phyloP scores from a whole-genome alignment of 169 alveolate species.

The Eimeria acervulina region DNA sequence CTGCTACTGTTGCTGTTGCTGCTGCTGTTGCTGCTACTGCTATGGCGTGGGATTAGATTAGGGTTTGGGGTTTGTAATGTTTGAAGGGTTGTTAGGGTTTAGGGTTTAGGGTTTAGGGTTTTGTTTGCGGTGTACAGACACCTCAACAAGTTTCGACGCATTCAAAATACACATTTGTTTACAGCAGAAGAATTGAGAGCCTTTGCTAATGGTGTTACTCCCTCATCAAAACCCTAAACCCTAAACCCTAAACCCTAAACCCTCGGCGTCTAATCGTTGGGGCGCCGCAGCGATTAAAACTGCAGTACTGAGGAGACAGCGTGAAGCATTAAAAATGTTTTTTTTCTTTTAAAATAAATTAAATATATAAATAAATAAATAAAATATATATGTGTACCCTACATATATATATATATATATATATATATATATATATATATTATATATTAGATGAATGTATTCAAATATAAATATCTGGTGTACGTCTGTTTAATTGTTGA shows the following conservation, averaged over 20 bases:
- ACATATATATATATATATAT: no score
- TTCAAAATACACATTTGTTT: conserved; percentile 90
- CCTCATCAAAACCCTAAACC: conserved; percentile 5
- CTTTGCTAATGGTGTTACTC: conserved; percentile 9
- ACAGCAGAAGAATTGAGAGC: conserved; percentile 90
- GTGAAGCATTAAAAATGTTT: no score
- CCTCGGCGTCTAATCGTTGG: background rate
- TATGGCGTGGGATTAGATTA: background rate
- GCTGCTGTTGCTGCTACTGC: background rate
- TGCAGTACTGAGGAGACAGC: no score
- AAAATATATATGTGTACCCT: no score
- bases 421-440: no score
- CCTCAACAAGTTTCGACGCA: conserved; percentile 88
- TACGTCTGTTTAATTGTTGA: no score
- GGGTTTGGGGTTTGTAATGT: background rate
- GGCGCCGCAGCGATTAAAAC: background rate
- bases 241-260: conserved; percentile 26
- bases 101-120: background rate
- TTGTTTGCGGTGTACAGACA: conserved; percentile 74
- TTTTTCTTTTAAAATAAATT: no score
- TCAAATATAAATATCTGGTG: no score
- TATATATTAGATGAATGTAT: no score
- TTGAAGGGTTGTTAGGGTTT: background rate
- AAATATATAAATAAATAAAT: no score
- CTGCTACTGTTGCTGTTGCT: background rate